Evolutionary conservation across 2,329 filamentous ascomycete genomes (phyloP), one percentile per base, ranked within the genome.

Genomic region (Botryotinia convoluta): DNA sequence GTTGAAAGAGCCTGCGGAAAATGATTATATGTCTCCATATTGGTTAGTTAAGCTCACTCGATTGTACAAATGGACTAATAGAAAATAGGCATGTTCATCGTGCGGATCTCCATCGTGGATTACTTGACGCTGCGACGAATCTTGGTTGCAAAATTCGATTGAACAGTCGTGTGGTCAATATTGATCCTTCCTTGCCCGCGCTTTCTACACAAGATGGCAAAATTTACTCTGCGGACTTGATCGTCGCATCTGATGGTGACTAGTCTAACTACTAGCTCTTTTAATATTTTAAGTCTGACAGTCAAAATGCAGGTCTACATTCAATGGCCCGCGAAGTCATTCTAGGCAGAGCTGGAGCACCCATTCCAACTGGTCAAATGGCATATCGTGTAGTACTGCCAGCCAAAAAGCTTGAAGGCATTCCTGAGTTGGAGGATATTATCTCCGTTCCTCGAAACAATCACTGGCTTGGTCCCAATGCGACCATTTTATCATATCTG

Each of bases 301-400:
- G 3, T 18, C 20, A 26, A 65, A 35, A 4, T 26, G 10, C 26
- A 48, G 62, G 62, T 48, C 62, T 65, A 26, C 42, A 65, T 35
- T 65, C 62, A 35, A 65, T 65, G 42, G 62, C 62, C 3, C 42
- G 62, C 18, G 77, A 76, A 51, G 78, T 78, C 0, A 77, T 85
- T 32, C 82, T 84, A 73, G 83, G 84, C 10, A 75, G 82, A 67
- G 64, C 75, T n/a, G 51, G 65, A 16, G 72, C 69, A 22, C 75
- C 76, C 8, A 80, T 84, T 20, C 78, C 78, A 29, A 84, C 83
- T 1, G 83, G 80, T n/a, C 84, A 85, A 70, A 83, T 82, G 69
- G 84, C 83, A 1, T 86, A 84, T 75, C 80, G 84, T 67, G 84
- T 83, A 9, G 81, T 84, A 48, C 80, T 86, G 6, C 83, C 84